Conservation (phyloP, 2,329 filamentous ascomycete species). For the Sphaceloma murrayae region DNA sequence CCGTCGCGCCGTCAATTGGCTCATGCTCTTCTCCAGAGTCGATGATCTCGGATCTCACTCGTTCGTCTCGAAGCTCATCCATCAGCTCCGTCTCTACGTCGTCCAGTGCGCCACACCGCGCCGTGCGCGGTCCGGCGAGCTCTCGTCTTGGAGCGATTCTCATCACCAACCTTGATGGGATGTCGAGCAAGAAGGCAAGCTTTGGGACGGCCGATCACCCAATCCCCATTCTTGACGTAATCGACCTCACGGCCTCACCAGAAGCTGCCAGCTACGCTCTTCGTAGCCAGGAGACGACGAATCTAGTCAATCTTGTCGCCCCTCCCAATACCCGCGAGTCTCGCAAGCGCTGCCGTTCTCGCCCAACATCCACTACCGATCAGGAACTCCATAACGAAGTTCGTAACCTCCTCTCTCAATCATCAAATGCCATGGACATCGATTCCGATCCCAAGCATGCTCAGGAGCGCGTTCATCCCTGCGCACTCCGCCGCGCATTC, state of each 20-base stretch:
- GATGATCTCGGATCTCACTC: slow-evolving; percentile 50
- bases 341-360: slow-evolving; percentile 27
- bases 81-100: slow-evolving; percentile 43
- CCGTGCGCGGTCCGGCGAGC: slow-evolving; percentile 44
- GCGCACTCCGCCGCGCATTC: slow-evolving; percentile 23
- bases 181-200: slow-evolving; percentile 22
- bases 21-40: slow-evolving; percentile 48
- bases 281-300: slow-evolving; percentile 1
- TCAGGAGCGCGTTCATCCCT: slow-evolving; percentile 20
- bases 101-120: slow-evolving; percentile 42
- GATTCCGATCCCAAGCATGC: slow-evolving; percentile 22
- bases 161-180: slow-evolving; percentile 19
- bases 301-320: slow-evolving; percentile 2
- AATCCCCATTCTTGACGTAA: slow-evolving; percentile 26
- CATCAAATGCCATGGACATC: slow-evolving; percentile 23
- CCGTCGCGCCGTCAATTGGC: slow-evolving; percentile 40
- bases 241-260: slow-evolving; percentile 26
- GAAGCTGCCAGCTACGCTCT: slow-evolving; percentile 26
- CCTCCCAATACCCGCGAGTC: slow-evolving; percentile 18
- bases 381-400: slow-evolving; percentile 28
- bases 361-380: slow-evolving; percentile 24
- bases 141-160: slow-evolving; percentile 41
- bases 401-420: slow-evolving; percentile 25
- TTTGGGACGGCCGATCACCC: slow-evolving; percentile 23
- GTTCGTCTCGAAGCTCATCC: slow-evolving; percentile 47